Base-by-base conservation (phyloP, 192 early-diverging fungal genomes). In the Chytriomyces sp. region DNA sequence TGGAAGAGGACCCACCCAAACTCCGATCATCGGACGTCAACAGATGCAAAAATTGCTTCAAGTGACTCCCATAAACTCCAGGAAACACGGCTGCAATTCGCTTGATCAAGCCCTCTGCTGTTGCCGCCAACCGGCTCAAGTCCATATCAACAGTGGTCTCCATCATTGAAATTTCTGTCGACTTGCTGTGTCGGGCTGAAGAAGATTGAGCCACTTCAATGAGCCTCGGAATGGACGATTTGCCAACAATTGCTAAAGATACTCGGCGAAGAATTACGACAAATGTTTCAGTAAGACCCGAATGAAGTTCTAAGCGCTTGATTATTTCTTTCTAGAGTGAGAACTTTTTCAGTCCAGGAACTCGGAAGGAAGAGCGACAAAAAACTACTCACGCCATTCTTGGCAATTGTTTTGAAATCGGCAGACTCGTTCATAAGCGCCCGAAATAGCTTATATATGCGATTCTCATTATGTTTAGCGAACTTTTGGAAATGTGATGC, bases 241-340 rank as follows among this genome's bases (percentile, higher is more conserved):
- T 89, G 69, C 94, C 91, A 57, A 96, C 75, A 5, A 94, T 79
- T 6, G 88, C 89, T 39, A 95, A 74, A 7, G 88, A 87, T 12
- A 93, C 88, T 7, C 91, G 84, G 33, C 92, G 88, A 53, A 97
- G 81, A 26, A 96, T 77, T 17, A 90, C 75, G 1, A 83, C 78
- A 28, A 95, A 93, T 1, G 90, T 86, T 44, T 96, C 95, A 32
- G 86, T 62, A 19, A 86, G 64, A 10, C 77, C 79, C 19, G 88
- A 78, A n/a, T 90, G 72, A 26, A 82, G 78, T 26, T 91, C 89
- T 8, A 96, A 78, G 7, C 82, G 76, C 56, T 90, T 85, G 19
- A 90, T 57, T 2, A 91, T 74, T 56, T 93, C 91, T 77, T 83
- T 90, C 84, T 92, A 30, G 28, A 25, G 2, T 49, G 7, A 39